phyloP scores from a whole-genome alignment of 1,284 basidiomycete species.

The Blastosporella zonata region DNA sequence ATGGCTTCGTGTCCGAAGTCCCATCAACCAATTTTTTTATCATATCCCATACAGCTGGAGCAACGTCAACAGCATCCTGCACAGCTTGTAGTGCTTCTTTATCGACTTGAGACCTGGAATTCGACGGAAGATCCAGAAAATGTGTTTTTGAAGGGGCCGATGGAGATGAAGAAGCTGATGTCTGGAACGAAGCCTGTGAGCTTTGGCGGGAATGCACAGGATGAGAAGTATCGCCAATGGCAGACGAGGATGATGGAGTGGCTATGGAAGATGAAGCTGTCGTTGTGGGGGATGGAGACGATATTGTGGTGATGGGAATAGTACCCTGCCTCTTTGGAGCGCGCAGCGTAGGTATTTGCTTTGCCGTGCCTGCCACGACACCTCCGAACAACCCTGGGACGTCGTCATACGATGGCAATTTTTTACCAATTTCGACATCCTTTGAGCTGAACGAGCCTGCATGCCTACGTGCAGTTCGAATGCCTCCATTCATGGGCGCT shows the following conservation, averaged over 20 bases:
- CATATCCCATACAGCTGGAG: constrained; percentile 71
- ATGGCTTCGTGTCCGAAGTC: constrained; percentile 34
- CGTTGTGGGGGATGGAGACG: constrained; percentile 20
- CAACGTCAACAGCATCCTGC: constrained; percentile 62
- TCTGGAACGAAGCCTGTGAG: constrained; percentile 53
- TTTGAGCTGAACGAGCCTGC: constrained; percentile 91
- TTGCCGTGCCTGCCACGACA: constrained; percentile 29
- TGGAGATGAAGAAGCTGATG: constrained; percentile 40
- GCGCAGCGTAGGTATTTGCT: constrained; percentile 44
- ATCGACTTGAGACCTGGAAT: constrained; percentile 58
- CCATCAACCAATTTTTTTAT: constrained; percentile 59
- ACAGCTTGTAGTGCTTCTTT: constrained; percentile 69
- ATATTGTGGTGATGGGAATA: constrained; percentile 25
- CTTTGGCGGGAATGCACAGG: constrained; percentile 51
- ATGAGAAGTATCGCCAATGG: constrained; percentile 10
- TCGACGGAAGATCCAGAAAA: constrained; percentile 43
- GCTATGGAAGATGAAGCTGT: constrained; percentile 18
- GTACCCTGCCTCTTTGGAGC: constrained; percentile 44
- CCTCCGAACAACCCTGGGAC: constrained; percentile 34
- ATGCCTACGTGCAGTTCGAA: constrained; percentile 72
- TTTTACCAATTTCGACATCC: constrained; percentile 86
- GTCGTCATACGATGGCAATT: constrained; percentile 65
- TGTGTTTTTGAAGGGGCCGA: constrained; percentile 31
- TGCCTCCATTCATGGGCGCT: constrained; percentile 28
- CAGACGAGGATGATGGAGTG: constrained; percentile 6